Evolutionary conservation across 1,284 basidiomycete genomes (phyloP), one percentile per base, ranked within the genome.

Genomic region (Phlebopus sp.): DNA sequence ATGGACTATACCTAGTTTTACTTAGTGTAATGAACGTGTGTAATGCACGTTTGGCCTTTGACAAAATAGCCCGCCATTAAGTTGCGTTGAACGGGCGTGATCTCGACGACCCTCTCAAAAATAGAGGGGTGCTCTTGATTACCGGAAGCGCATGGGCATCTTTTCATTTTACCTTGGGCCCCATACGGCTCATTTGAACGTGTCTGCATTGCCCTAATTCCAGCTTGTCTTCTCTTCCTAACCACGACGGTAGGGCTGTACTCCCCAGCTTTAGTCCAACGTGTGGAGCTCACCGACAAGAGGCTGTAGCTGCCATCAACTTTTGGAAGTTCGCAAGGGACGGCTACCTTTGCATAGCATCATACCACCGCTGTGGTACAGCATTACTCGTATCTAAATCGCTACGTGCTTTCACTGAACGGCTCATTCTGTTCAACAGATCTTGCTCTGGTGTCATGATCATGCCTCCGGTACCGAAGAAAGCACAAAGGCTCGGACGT

Each of bases 401-500:
- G 21, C 21, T 25, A 11, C 3, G n/a, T 36, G 23, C 32, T 15
- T 25, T 10, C 10, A 18, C 13, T 37, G 14, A 23, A 32, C n/a
- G 10, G 13, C 25, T n/a, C 27, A n/a, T 37, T 47, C 17, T 19
- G 15, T 19, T n/a, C n/a, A n/a, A n/a, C n/a, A n/a, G n/a, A n/a
- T n/a, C 11, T n/a, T 44, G 31, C 30, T 19, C 27, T 37, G 21
- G 34, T 8, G 8, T 15, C 44, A 43, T 41, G 60, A 66, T 68
- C 56, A 56, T 63, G 53, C 66, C 68, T 29, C 56, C 56, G 13
- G 62, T 70, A 13, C 65, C 71, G 1, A 72, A 70, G 52, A 70
- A 71, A 52, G 74, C 73, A 18, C 67, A 72, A 55, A 77, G 72
- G 66, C 62, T 79, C 21, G 69, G 75, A 14, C 70, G 72, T 37